Conservation (phyloP, 352 stramenopile genomes). For the Globisporangium paddicum region DNA sequence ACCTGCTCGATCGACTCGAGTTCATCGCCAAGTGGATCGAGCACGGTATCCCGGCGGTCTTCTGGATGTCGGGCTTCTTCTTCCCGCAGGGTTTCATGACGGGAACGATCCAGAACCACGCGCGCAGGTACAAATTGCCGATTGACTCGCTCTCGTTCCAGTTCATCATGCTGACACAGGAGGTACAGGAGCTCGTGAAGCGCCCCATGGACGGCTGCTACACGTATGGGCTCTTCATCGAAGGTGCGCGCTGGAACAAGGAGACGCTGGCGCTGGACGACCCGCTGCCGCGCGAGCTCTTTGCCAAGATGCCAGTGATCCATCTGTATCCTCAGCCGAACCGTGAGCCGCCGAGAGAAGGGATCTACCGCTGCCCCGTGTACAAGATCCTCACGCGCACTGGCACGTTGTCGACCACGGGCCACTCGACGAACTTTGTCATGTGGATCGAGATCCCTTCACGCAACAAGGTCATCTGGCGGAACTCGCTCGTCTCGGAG, state of each 20-base stretch:
- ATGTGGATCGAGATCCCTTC: slow-evolving; percentile 93
- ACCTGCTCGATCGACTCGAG: slow-evolving; percentile 72
- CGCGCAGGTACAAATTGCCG: slow-evolving; percentile 80
- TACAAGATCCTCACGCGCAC: slow-evolving; percentile 92
- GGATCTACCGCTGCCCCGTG: slow-evolving; percentile 88
- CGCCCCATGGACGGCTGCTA: slow-evolving; percentile 82
- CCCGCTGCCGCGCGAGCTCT: slow-evolving; percentile 84
- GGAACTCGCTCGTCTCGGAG: slow-evolving; percentile 86
- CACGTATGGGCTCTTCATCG: slow-evolving; percentile 86
- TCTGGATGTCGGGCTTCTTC: slow-evolving; percentile 92
- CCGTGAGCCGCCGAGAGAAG: slow-evolving; percentile 42
- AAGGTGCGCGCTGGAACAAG: slow-evolving; percentile 85
- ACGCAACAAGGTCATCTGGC: slow-evolving; percentile 60
- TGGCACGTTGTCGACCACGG: slow-evolving; percentile 87
- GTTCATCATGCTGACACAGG: slow-evolving; percentile 77
- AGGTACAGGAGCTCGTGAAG: slow-evolving; percentile 42
- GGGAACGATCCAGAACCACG: slow-evolving; percentile 91
- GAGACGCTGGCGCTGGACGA: slow-evolving; percentile 59
- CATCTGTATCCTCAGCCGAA: slow-evolving; percentile 71
- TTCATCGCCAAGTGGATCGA: slow-evolving; percentile 77
- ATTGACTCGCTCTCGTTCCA: slow-evolving; percentile 92
- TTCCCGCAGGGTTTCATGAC: slow-evolving; percentile 92
- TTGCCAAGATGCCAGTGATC: slow-evolving; percentile 82
- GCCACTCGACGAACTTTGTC: slow-evolving; percentile 93
- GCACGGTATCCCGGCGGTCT: slow-evolving; percentile 71